Base-by-base conservation (phyloP, 106 monocot species). In the Iris macrosiphon region DNA sequence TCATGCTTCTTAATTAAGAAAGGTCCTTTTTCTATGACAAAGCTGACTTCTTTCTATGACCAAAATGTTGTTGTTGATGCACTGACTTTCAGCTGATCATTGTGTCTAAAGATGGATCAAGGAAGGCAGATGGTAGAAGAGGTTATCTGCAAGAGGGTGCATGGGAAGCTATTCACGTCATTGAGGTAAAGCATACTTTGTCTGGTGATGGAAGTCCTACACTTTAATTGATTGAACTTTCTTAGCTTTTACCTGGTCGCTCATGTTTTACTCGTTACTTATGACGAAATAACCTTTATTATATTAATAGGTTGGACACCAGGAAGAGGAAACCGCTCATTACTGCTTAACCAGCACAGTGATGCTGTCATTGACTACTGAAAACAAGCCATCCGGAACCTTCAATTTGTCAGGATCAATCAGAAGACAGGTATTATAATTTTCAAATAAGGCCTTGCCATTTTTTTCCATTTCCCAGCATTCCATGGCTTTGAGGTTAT, bases 81-180 rank as follows among this genome's bases (percentile, higher is more conserved):
- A 11, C 24, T 20, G 6, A 0, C 11, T 24, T 55, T 17, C 20
- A 26, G 33, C 32, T 53, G 16, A 17, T 17, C n/a, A 51, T 32
- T 41, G 25, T 6, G 27, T 55, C 50, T 72, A 45, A 32, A 95
- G 94, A 95, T 82, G 94, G 94, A 64, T 78, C 94, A 59, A 84
- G 68, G 54, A 65, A 70, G 0, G 90, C 75, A n/a, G 68, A 87
- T 59, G 91, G 91, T 7, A 77, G 79, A 75, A 78, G 84, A 79
- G 84, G 80, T 26, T 60, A 84, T 49, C 47, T 99, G 46, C 98
- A 91, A 49, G 80, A 91, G 49, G 98, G 91, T 28, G 70, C 83
- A 9, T 99, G 91, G 98, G 98, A 99, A 41, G 98, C 98, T 53
- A 84, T 99, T 64, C 98, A 99, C 76, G 83, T 91, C 31, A 84